Conservation (phyloP, 257 asterid genomes). For the Penstemon newberryi region DNA sequence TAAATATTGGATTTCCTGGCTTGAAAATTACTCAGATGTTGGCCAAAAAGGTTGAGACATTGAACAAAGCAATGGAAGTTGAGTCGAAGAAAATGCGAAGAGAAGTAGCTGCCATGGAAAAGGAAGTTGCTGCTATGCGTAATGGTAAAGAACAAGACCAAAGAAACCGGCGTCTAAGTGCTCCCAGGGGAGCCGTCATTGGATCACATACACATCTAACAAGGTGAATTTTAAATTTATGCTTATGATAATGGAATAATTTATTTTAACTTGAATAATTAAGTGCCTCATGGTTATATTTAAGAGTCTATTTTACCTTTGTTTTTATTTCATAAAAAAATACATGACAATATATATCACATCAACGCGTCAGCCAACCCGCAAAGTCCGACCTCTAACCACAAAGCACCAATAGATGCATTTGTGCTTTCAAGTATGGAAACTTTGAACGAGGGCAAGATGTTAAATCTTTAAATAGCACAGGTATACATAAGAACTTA, state of each 20-base stretch:
- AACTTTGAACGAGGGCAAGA: no score
- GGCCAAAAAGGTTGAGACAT: constrained; percentile 78
- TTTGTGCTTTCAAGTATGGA: no score
- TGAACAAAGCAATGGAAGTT: constrained; percentile 84
- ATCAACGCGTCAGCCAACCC: no score
- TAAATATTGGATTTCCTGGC: constrained; percentile 25
- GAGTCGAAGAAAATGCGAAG: constrained; percentile 88
- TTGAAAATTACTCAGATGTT: constrained; percentile 58
- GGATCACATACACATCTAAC: constrained; percentile 43
- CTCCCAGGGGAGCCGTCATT: constrained; percentile 49
- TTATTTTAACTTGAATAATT: background rate
- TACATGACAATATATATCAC: no score
- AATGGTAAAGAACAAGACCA: constrained; percentile 70
- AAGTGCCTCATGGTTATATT: background rate
- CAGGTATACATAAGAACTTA: no score
- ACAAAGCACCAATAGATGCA: no score
- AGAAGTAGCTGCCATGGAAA: constrained; percentile 81
- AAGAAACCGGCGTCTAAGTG: constrained; percentile 48
- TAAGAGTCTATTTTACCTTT: background rate
- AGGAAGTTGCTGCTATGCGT: constrained; percentile 73
- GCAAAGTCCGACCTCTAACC: no score
- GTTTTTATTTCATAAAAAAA: no score
- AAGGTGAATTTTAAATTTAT: constrained; percentile 42
- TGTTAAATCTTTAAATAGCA: no score
- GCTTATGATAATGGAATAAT: background rate